Evolutionary conservation across 2,329 filamentous ascomycete species (phyloP).

Genomic region (Pseudogymnoascus verrucosus): DNA sequence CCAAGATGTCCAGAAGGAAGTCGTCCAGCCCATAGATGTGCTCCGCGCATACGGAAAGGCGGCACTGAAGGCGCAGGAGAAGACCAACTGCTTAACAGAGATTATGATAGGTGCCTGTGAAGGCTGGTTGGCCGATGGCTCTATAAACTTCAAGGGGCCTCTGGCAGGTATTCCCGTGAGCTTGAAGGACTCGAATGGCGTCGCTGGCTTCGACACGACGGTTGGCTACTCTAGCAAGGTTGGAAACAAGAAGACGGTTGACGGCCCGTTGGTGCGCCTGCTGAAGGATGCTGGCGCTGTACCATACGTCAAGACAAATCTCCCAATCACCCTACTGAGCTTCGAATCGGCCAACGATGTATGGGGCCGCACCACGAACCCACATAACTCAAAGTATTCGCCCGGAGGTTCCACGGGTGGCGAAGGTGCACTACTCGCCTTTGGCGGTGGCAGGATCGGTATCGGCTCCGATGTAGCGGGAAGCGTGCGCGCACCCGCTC

Average conservation of each 20-base stretch:
- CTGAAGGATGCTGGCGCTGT: slow-evolving; percentile 83
- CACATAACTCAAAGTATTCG: slow-evolving; percentile 75
- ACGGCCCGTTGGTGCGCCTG: slow-evolving; percentile 66
- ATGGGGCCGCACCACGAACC: slow-evolving; percentile 78
- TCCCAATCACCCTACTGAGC: slow-evolving; percentile 61
- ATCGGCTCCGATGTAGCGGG: slow-evolving; percentile 89
- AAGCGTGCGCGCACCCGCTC: slow-evolving; percentile 76
- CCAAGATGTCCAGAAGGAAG: slow-evolving; percentile 63
- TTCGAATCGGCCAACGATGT: slow-evolving; percentile 46
- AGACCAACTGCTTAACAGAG: slow-evolving; percentile 87
- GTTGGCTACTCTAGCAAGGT: slow-evolving; percentile 72
- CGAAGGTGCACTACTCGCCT: slow-evolving; percentile 73
- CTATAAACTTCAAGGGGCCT: slow-evolving; percentile 67
- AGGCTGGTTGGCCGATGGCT: slow-evolving; percentile 52
- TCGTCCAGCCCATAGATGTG: slow-evolving; percentile 59
- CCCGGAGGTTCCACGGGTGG: slow-evolving; percentile 71
- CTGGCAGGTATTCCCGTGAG: slow-evolving; percentile 82
- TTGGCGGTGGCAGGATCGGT: slow-evolving; percentile 74
- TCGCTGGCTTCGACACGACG: slow-evolving; percentile 75
- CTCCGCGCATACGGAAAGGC: slow-evolving; percentile 84
- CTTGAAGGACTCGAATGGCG: slow-evolving; percentile 71
- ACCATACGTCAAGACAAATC: slow-evolving; percentile 87
- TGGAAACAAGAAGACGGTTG: slow-evolving; percentile 59
- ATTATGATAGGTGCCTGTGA: slow-evolving; percentile 74
- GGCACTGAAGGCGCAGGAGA: slow-evolving; percentile 71